These are phyloP conservation scores for Jaltomata sinuosa DNA, from an alignment of 257 asterid species.

Conservation along the genomic window DNA sequence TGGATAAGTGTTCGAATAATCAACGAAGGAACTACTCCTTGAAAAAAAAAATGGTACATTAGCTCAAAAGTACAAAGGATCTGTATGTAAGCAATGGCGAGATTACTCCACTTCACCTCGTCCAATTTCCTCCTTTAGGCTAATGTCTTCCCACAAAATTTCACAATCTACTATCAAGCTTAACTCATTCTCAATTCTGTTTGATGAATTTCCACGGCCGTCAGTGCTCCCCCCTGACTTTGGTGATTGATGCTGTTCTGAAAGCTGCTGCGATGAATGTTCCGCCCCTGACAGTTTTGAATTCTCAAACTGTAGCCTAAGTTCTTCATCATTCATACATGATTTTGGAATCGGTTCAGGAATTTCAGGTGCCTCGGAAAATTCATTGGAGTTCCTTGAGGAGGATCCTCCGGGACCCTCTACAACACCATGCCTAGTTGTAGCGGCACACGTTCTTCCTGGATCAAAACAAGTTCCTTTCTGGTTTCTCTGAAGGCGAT, in stretches of 20 bases:
- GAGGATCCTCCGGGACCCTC: not conserved
- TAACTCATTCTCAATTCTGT: constrained; percentile 22
- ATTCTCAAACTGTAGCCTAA: too few relatives aligned
- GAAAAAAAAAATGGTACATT: not conserved
- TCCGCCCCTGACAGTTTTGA: too few relatives aligned
- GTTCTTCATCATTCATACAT: not conserved
- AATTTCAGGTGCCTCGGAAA: not conserved
- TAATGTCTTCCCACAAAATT: constrained; percentile 64
- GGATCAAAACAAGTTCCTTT: not conserved
- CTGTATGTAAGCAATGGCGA: not conserved
- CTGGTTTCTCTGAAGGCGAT: not conserved
- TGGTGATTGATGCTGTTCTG: constrained; percentile 6
- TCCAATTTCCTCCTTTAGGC: constrained; percentile 51
- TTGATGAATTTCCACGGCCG: constrained; percentile 22
- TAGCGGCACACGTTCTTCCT: not conserved
- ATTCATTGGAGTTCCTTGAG: not conserved
- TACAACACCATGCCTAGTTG: not conserved
- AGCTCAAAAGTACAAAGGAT: not conserved
- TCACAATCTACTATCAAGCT: constrained; percentile 20
- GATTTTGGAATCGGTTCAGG: not conserved
- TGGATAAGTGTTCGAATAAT: not conserved
- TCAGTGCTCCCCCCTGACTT: constrained; percentile 3
- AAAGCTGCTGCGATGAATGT: too few relatives aligned
- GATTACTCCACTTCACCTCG: constrained; percentile 34
- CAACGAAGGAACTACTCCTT: not conserved